A percentile compares a stretch with the other conserved stretches of the same genome.
Evolutionary conservation across 352 stramenopile species (phyloP).

Genomic region (Globisporangium alternatum): DNA sequence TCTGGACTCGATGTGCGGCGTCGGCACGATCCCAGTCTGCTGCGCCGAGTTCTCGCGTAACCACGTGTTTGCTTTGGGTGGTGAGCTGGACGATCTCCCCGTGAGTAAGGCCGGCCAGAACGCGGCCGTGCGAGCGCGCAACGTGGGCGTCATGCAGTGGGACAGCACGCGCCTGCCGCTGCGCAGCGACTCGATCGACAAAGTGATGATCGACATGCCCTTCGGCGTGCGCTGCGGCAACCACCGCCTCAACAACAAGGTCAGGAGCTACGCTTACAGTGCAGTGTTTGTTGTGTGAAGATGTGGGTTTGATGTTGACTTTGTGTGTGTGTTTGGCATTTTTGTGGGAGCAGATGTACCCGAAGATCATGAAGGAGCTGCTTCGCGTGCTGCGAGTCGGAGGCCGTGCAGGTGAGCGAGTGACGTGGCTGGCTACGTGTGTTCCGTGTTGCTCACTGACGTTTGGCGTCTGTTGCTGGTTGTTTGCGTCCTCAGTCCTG

Average conservation of each 20-base stretch:
- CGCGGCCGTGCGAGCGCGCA: conserved; percentile 24
- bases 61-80: conserved; percentile 58
- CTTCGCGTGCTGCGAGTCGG: conserved; percentile 52
- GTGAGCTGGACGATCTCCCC: conserved; percentile 56
- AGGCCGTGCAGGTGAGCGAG: conserved; percentile 41
- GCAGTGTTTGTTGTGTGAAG: background rate
- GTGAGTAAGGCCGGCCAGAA: conserved; percentile 59
- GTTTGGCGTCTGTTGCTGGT: background rate
- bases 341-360: conserved; percentile 49
- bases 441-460: background rate
- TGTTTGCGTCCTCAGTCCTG: conserved; percentile 34
- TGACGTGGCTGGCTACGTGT: background rate
- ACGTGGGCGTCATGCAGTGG: conserved; percentile 63
- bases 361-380: conserved; percentile 71
- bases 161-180: conserved; percentile 59
- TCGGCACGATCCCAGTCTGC: conserved; percentile 76
- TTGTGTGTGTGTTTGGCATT: background rate
- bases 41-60: conserved; percentile 44
- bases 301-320: background rate
- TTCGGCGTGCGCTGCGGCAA: conserved; percentile 77
- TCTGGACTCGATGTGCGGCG: conserved; percentile 81
- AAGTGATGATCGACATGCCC: conserved; percentile 74
- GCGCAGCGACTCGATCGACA: conserved; percentile 50
- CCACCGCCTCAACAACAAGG: conserved; percentile 65
- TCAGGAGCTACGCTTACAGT: conserved; percentile 13